Conservation (phyloP, 768 basidiomycete genomes). For the Leucosporidium creatinivorum region DNA sequence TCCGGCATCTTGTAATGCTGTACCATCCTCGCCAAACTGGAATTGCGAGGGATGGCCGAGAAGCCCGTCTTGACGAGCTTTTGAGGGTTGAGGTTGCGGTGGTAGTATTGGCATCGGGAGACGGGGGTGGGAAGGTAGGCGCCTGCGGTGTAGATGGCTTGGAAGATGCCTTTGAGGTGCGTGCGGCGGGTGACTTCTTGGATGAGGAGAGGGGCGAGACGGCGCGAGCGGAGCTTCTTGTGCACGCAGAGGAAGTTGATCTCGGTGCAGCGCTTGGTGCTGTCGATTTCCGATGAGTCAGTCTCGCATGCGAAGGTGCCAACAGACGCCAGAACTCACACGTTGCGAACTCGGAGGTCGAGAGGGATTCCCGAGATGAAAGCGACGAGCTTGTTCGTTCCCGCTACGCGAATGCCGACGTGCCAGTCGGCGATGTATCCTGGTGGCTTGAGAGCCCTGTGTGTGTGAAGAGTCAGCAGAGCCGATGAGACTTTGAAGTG, state of each 20-base stretch:
- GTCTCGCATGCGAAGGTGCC: too few species aligned
- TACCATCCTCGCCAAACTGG: constrained; percentile 87
- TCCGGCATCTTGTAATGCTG: constrained; percentile 62
- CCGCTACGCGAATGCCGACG: constrained; percentile 74
- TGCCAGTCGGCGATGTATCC: constrained; percentile 94
- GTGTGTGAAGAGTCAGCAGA: not conserved
- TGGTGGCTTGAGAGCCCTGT: constrained; percentile 87
- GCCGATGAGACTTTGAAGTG: not conserved
- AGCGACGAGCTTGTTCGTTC: constrained; percentile 83
- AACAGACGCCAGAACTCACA: constrained; percentile 50
- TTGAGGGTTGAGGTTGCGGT: constrained; percentile 80
- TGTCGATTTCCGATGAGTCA: constrained; percentile 38
- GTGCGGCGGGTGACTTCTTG: constrained; percentile 94
- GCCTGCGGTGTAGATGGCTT: constrained; percentile 95
- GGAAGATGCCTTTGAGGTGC: constrained; percentile 81
- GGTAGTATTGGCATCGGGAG: constrained; percentile 72
- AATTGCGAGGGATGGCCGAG: constrained; percentile 72
- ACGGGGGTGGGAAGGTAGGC: constrained; percentile 90
- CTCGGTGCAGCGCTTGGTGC: constrained; percentile 66
- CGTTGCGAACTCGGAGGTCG: constrained; percentile 69
- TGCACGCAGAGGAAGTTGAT: constrained; percentile 97
- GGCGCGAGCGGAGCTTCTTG: constrained; percentile 78
- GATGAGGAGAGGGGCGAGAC: constrained; percentile 84
- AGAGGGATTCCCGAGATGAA: constrained; percentile 93
- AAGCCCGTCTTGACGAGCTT: constrained; percentile 89